Conservation (phyloP, 768 basidiomycete species). For the Macrolepiota dolichaula region DNA sequence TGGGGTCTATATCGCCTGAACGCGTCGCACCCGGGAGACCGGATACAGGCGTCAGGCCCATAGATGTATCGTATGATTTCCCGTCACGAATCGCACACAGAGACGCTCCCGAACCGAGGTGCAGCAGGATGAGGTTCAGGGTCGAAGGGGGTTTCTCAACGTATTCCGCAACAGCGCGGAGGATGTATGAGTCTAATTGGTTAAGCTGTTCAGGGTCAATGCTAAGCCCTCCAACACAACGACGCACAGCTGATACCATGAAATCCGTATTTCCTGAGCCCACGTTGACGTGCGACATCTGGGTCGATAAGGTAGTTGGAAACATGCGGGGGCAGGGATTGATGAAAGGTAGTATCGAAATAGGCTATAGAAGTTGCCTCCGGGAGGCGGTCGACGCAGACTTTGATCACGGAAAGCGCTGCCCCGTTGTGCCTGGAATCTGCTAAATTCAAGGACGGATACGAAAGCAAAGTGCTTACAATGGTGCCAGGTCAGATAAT, state of each 20-base stretch:
- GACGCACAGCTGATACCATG: conserved; percentile 76
- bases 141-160: conserved; percentile 49
- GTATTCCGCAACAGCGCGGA: conserved; percentile 54
- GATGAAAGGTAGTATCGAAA: conserved; percentile 88
- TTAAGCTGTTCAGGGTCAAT: not conserved
- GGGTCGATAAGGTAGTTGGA: conserved; percentile 78
- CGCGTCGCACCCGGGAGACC: conserved; percentile 90
- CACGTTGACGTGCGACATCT: conserved; percentile 53
- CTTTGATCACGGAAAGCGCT: conserved; percentile 56
- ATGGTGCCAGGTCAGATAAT: conserved; percentile 77
- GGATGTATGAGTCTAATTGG: conserved; percentile 64
- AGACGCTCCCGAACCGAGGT: conserved; percentile 90
- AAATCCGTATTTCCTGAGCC: conserved; percentile 87
- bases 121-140: conserved; percentile 76
- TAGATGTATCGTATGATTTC: conserved; percentile 78
- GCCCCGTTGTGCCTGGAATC: conserved; percentile 54
- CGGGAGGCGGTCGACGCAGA: conserved; percentile 61
- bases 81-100: conserved; percentile 74
- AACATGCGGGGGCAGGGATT: conserved; percentile 70
- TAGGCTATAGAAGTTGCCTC: conserved; percentile 73
- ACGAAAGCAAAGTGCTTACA: conserved; percentile 42
- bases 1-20: conserved; percentile 79
- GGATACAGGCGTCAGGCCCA: conserved; percentile 90
- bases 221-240: not conserved
- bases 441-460: not conserved